Evolutionary conservation across 768 basidiomycete genomes (phyloP).

Genomic region (Amanita thiersii): DNA sequence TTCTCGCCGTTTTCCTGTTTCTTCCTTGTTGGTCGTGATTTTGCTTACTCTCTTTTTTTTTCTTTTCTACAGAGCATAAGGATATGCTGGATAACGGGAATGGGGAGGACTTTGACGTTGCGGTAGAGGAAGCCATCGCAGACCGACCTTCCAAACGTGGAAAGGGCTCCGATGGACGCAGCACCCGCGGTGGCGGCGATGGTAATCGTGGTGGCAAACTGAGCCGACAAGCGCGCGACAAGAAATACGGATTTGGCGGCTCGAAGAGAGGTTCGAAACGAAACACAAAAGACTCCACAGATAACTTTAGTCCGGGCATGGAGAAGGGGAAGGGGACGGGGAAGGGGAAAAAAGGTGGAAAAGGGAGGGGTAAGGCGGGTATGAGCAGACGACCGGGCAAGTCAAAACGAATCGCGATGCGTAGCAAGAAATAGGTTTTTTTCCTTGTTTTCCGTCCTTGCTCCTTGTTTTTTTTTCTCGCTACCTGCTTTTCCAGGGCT

Average conservation of each 20-base stretch:
- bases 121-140: constrained; percentile 82
- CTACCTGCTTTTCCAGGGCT: neutral
- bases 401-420: constrained; percentile 40
- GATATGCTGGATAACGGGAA: constrained; percentile 65
- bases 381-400: constrained; percentile 51
- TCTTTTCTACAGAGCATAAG: constrained; percentile 58
- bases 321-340: constrained; percentile 22
- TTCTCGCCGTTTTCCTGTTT: neutral
- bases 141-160: constrained; percentile 58
- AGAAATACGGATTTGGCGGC: constrained; percentile 80
- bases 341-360: constrained; percentile 21
- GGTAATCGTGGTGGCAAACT: constrained; percentile 28
- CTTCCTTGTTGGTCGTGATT: neutral
- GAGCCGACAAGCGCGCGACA: constrained; percentile 57
- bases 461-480: neutral
- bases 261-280: constrained; percentile 64
- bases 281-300: constrained; percentile 77
- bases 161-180: constrained; percentile 20
- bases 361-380: constrained; percentile 21
- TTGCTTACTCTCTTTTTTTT: no score
- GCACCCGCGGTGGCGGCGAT: no score
- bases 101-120: constrained; percentile 75
- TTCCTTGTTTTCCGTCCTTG: neutral
- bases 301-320: constrained; percentile 47
- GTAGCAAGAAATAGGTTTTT: constrained; percentile 21